Base-by-base conservation (phyloP, 2,329 filamentous ascomycete genomes). In the Epichloe gansuensis region DNA sequence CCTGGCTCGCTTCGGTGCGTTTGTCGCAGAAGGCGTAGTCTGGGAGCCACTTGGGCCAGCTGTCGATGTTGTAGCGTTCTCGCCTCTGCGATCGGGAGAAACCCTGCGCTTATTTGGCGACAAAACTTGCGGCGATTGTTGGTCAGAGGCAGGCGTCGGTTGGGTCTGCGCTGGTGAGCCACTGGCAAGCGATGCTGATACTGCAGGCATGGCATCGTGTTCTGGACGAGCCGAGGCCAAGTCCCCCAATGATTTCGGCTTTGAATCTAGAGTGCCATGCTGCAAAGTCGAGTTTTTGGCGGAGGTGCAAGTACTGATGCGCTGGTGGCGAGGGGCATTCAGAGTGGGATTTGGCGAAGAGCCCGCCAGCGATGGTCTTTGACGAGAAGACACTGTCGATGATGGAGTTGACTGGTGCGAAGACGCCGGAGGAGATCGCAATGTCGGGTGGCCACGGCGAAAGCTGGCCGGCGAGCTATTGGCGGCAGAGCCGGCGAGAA, bases 391-490 rank as follows among this genome's bases (percentile, higher is more conserved):
- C 12, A 25, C 34, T n/a, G 52, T 40, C 5, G 35, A 38, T 47
- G 56, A 57, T 49, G 61, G 54, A 54, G 57, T 56, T 53, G 59
- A 57, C 50, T 52, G 58, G 54, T 62, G 64, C 47, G 59, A 57
- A 27, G 57, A 58, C 47, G 54, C 53, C 46, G 61, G 61, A 54
- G 61, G 57, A 47, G 62, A 62, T 17, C 42, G 44, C 49, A 57
- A 53, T 17, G 55, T 43, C 47, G 60, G 47, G 41, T 55, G 63
- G 55, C 62, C 61, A 61, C 65, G 63, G 58, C 59, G 68, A 64
- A 66, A 74, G 66, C 60, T 71, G 60, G 68, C 67, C 55, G 76
- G 74, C 49, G 76, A 78, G 62, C 73, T 71, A 71, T 72, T 77
- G 68, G 73, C 69, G 59, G 74, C 70, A 62, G 27, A 49, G 47